These are phyloP conservation scores for Erythrobasidium hasegawianum DNA, from an alignment of 1,284 basidiomycete genomes.

Conservation along the genomic window DNA sequence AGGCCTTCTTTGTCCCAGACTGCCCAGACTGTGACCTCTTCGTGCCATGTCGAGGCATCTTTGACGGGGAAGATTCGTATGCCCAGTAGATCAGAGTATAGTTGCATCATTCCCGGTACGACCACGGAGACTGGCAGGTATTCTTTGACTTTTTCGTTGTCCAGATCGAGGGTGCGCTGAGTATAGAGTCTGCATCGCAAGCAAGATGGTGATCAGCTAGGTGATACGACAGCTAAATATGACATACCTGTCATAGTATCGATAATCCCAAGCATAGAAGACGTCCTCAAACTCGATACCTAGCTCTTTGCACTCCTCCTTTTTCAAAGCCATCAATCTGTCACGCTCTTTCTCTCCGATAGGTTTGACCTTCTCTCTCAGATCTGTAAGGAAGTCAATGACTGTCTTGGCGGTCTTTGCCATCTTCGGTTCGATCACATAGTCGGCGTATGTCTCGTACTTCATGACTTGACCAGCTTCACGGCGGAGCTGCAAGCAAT, in stretches of 20 bases:
- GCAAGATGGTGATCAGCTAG: conserved; percentile 56
- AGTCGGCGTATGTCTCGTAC: conserved; percentile 77
- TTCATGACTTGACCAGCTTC: conserved; percentile 63
- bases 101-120: conserved; percentile 69
- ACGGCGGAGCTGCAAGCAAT: conserved; percentile 55
- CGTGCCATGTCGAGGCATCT: conserved; percentile 41
- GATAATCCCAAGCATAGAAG: conserved; percentile 67
- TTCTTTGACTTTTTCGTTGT: conserved; percentile 72
- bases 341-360: conserved; percentile 64
- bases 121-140: conserved; percentile 78
- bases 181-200: conserved; percentile 56
- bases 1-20: conserved; percentile 66
- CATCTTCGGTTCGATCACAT: conserved; percentile 77
- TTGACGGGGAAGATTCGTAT: conserved; percentile 64
- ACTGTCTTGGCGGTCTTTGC: conserved; percentile 64
- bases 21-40: conserved; percentile 69
- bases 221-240: neutral
- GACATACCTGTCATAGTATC: conserved; percentile 42
- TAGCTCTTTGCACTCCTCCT: conserved; percentile 61
- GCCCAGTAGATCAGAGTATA: conserved; percentile 72
- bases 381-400: conserved; percentile 64
- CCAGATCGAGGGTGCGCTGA: conserved; percentile 55
- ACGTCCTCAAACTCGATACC: conserved; percentile 61
- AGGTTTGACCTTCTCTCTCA: conserved; percentile 67
- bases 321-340: conserved; percentile 65